Percentiles rank a stretch among this genome's conserved stretches.
These are phyloP conservation scores for Fusarium papillatum DNA, from an alignment of 2,329 filamentous ascomycete species.

Conservation along the genomic window DNA sequence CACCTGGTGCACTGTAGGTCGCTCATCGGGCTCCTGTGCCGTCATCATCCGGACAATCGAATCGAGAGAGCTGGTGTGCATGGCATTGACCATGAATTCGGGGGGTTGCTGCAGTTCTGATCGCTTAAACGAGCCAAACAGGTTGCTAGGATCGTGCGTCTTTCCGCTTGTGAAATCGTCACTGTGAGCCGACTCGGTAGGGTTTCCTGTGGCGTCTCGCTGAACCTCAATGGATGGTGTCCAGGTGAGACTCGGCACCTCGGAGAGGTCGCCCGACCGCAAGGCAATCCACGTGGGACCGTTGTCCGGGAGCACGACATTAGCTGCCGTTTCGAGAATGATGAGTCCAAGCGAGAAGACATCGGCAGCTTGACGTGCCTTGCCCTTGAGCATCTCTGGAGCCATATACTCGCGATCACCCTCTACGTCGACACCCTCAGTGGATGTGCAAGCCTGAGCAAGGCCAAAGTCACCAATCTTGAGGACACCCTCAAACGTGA, in stretches of 20 bases:
- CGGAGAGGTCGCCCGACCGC: constrained; percentile 89
- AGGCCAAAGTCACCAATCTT: constrained; percentile 92
- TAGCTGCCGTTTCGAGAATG: constrained; percentile 93
- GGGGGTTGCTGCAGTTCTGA: constrained; percentile 75
- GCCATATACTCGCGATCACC: constrained; percentile 97
- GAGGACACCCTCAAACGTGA: constrained; percentile 83
- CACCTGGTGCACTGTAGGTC: constrained; percentile 82
- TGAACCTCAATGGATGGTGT: constrained; percentile 78
- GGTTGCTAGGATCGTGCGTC: constrained; percentile 49
- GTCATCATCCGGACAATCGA: constrained; percentile 92
- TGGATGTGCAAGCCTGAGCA: constrained; percentile 83
- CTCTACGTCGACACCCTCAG: constrained; percentile 85
- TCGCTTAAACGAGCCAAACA: constrained; percentile 62
- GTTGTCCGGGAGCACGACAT: constrained; percentile 94
- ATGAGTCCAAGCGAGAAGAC: constrained; percentile 96
- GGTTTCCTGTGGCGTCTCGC: constrained; percentile 77
- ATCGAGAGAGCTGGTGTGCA: constrained; percentile 83
- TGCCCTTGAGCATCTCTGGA: constrained; percentile 89
- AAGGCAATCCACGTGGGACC: constrained; percentile 92
- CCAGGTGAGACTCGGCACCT: constrained; percentile 89
- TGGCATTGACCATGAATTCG: constrained; percentile 87
- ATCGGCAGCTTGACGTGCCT: constrained; percentile 91
- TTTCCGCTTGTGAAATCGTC: constrained; percentile 50
- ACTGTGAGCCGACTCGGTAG: constrained; percentile 54
- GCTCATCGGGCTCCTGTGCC: constrained; percentile 76